Evolutionary conservation across 139 green algal genomes (phyloP).

Genomic region (Picochlorum sp.): DNA sequence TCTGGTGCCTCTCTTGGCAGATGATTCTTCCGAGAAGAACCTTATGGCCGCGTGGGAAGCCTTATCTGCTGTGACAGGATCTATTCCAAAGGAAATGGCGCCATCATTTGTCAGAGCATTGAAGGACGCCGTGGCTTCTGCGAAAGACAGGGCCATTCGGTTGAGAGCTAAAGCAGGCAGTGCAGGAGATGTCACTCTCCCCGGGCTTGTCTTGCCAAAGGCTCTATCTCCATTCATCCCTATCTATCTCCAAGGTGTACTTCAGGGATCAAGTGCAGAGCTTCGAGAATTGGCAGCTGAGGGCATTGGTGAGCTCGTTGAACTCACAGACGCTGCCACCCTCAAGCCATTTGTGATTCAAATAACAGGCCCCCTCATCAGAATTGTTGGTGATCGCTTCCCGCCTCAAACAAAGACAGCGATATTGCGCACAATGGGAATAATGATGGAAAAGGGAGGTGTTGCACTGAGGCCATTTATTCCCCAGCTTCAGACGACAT

Average conservation of each 20-base stretch:
- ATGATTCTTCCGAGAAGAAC: conserved; percentile 35
- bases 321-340: conserved; percentile 58
- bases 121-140: conserved; percentile 58
- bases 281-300: conserved; percentile 81
- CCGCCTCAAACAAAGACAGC: conserved; percentile 69
- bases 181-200: conserved; percentile 43
- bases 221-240: conserved; percentile 80
- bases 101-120: conserved; percentile 52
- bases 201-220: conserved; percentile 81
- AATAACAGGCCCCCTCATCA: conserved; percentile 84
- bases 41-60: conserved; percentile 62
- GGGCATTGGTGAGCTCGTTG: conserved; percentile 83
- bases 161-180: conserved; percentile 40
- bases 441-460: conserved; percentile 78
- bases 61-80: conserved; percentile 52
- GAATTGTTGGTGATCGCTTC: conserved; percentile 84
- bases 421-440: conserved; percentile 79
- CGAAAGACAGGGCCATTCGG: conserved; percentile 67
- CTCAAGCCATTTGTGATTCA: conserved; percentile 86
- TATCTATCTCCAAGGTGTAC: conserved; percentile 86
- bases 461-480: conserved; percentile 89
- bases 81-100: conserved; percentile 79
- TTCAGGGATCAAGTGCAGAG: conserved; percentile 65
- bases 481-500: conserved; percentile 97
- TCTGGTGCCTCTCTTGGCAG: conserved; percentile 52